These are phyloP conservation scores for Macrocystidia cucumis DNA, from an alignment of 1,284 basidiomycete species.

Conservation along the genomic window DNA sequence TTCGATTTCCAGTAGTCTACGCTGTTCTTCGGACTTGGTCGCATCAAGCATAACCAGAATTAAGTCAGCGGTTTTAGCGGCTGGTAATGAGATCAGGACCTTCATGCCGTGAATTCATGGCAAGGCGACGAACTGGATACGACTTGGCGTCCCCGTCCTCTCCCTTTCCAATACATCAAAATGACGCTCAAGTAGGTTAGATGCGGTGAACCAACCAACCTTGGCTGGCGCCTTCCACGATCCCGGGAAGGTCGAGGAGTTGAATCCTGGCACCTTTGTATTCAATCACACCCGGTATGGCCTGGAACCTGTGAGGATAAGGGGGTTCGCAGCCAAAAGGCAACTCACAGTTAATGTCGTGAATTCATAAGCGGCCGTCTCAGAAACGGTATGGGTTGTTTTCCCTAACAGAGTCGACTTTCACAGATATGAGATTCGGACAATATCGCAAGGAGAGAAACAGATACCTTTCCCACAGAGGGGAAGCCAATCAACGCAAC, in stretches of 20 bases:
- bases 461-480: conserved; percentile 79
- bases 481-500: conserved; percentile 94
- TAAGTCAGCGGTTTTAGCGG: conserved; percentile 94
- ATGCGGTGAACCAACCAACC: conserved; percentile 25
- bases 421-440: conserved; percentile 6
- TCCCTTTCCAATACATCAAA: conserved; percentile 34
- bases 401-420: conserved; percentile 90
- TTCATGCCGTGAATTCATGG: too few relatives aligned
- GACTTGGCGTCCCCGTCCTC: conserved; percentile 93
- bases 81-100: conserved; percentile 27
- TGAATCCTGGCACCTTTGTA: conserved; percentile 92
- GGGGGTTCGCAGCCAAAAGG: conserved; percentile 1
- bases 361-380: conserved; percentile 93
- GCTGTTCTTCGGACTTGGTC: conserved; percentile 93
- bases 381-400: conserved; percentile 85
- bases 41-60: conserved; percentile 95
- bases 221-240: conserved; percentile 94
- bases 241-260: conserved; percentile 93
- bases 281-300: conserved; percentile 92
- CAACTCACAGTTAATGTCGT: conserved; percentile 58
- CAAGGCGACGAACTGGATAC: conserved; percentile 59
- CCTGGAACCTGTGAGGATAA: conserved; percentile 30
- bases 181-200: neutral
- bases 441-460: conserved; percentile 1
- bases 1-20: conserved; percentile 83